A percentile compares a stretch with the other conserved stretches of the same genome.
Evolutionary conservation across 1,284 basidiomycete genomes (phyloP).

Genomic region (Pyrrhoderma lamaoense): DNA sequence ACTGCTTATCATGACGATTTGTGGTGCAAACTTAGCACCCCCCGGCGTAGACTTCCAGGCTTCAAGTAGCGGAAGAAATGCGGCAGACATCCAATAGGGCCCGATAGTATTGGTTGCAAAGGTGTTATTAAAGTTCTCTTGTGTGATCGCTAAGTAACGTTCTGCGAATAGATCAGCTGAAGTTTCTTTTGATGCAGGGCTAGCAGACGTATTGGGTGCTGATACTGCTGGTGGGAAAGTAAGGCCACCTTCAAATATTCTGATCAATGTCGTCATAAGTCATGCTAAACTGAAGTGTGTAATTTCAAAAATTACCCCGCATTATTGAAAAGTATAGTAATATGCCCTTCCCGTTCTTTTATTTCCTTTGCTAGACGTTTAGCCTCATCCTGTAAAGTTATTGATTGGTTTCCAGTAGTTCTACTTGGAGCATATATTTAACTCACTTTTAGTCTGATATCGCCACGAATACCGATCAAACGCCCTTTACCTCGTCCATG

Average conservation of each 20-base stretch:
- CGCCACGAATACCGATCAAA: conserved; percentile 37
- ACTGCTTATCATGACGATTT: conserved; percentile 45
- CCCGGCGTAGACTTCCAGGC: conserved; percentile 33
- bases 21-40: conserved; percentile 37
- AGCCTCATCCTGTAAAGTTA: conserved; percentile 37
- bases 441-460: conserved; percentile 39
- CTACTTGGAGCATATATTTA: neutral
- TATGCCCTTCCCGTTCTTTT: conserved; percentile 31
- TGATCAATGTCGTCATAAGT: no score
- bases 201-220: conserved; percentile 26
- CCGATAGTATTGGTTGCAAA: conserved; percentile 39
- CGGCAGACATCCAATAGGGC: conserved; percentile 45
- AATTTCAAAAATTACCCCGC: no score
- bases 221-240: conserved; percentile 24
- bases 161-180: conserved; percentile 33
- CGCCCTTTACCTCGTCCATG: conserved; percentile 29
- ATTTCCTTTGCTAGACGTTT: conserved; percentile 38
- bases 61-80: conserved; percentile 44
- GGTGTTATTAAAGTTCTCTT: conserved; percentile 34
- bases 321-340: conserved; percentile 39
- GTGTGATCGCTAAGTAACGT: conserved; percentile 34
- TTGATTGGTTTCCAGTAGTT: neutral
- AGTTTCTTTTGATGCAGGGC: conserved; percentile 25
- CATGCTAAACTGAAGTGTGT: no score
- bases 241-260: conserved; percentile 12